Evolutionary conservation across 352 stramenopile genomes (phyloP), one percentile per base, ranked within the genome.

Genomic region (Phytophthora aleatoria): DNA sequence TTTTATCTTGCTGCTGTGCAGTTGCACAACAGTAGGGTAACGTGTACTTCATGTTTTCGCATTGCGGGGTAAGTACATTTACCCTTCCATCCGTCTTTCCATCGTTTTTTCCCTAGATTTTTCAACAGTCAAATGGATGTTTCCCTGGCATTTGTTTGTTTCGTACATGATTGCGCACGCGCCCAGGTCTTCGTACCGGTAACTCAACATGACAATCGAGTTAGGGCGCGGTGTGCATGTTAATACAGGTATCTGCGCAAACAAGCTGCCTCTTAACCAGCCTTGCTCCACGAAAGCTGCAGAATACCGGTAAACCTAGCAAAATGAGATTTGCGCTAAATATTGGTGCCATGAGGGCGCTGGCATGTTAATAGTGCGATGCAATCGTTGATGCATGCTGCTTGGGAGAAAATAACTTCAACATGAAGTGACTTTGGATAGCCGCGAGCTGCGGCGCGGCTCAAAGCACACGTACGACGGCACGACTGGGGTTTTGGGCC

Each of bases 401-500:
- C 20, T 62, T 8, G 35, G 15, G 39, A n/a, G 35, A 39, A 41
- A 36, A 57, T 56, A 66, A 66, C 55, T 70, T 66, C 62, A 61
- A 69, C n/a, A 50, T 30, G 10, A 56, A 61, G 49, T 47, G 56
- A 66, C 56, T 66, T 69, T 70, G 56, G 62, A 70, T 57, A 70
- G 62, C 28, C 62, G 39, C 57, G 36, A 26, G 30, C 43, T 43
- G 9, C 31, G 47, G 33, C 20, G 26, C 52, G 61, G n/a, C 38
- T 57, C 26, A 66, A 44, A 44, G 33, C 20, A 53, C 56, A 44
- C 54, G 31, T 6, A 13, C 20, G 26, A 60, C 48, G 50, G 57
- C 48, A 41, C 38, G 13, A 31, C 10, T 45, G 50, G 41, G 28
- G 7, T 20, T 20, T 20, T 33, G 28, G 28, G 3, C 28, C 56